Conservation (phyloP, 305 asterid species). For the Plantago rigida region DNA sequence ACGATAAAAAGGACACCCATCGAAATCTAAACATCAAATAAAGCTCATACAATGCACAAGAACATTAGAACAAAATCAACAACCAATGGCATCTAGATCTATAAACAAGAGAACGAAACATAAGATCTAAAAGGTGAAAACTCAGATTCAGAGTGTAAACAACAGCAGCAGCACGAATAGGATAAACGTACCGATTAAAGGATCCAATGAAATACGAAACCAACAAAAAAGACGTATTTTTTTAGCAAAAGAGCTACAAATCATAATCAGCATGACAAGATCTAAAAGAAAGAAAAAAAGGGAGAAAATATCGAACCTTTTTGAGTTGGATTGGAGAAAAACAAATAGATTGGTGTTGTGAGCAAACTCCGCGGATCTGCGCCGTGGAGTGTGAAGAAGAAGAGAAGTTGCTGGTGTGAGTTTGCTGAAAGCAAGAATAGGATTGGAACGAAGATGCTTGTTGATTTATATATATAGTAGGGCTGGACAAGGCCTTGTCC, state of each 20-base stretch:
- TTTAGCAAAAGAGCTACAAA: no score
- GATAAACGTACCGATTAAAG: background rate
- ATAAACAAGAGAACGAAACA: background rate
- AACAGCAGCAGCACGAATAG: background rate
- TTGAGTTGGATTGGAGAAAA: slow-evolving; percentile 5
- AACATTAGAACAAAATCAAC: background rate
- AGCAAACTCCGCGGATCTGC: slow-evolving; percentile 29
- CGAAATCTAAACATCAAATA: background rate
- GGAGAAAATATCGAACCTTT: slow-evolving; percentile 12
- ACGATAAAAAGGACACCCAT: background rate
- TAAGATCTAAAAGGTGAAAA: background rate
- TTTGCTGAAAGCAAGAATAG: slow-evolving; percentile 3
- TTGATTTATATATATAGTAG: slow-evolving; percentile 10
- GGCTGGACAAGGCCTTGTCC: slow-evolving; percentile 13
- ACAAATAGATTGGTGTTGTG: background rate
- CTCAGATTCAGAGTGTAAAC: background rate
- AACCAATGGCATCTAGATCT: background rate
- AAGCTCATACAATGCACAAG: no score
- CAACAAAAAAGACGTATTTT: no score
- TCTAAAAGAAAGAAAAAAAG: background rate
- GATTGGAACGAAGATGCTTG: slow-evolving; percentile 6
- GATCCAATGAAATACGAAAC: no score
- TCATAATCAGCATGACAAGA: no score
- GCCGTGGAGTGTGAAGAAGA: slow-evolving; percentile 18
- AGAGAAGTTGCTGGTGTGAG: background rate